Base-by-base conservation (phyloP, 148 eudicot species). In the Linanthus parryae region DNA sequence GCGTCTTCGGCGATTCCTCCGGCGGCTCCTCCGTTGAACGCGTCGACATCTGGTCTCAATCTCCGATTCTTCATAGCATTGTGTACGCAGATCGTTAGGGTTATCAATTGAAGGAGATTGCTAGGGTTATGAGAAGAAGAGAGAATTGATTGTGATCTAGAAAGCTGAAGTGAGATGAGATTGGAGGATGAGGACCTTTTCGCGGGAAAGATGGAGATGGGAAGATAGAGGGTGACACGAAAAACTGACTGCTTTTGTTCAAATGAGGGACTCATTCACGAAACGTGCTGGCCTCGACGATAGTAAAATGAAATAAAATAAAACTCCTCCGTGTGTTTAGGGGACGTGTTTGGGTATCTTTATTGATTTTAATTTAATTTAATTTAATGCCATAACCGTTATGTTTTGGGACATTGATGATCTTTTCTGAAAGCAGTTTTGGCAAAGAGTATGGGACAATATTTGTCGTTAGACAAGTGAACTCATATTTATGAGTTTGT, bases 151-250 rank as follows among this genome's bases (percentile, higher is more conserved):
- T n/a, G 17, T 20, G 45, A 42, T 42, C 7, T 42, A 16, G 3
- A 10, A 2, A 16, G 20, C 6, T 42, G 3, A 16, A 17, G 45
- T 16, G 45, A 42, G 20, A 42, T 31, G 35, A 31, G 44, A 21
- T 13, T 14, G 36, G 14, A 45, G 27, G 4, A 8, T 8, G 18
- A 36, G 1, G 79, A 69, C 63, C 35, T 61, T 65, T 74, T 74
- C 75, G 75, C 72, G 79, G 75, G 75, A 74, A 74, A 31, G 75
- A 67, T 74, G 72, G 72, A 69, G 69, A 31, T 5, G 53, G 43
- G 37, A 42, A 2, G 56, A 42, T 50, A 37, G 30, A 34, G 67
- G 64, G 25, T 38, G 71, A 55, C 76, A 51, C 67, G 71, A 25
- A 44, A 41, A 48, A 31, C n/a, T n/a, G n/a, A n/a, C n/a, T 57